Conservation (phyloP, 768 basidiomycete species). For the Rhizopogon salebrosus region DNA sequence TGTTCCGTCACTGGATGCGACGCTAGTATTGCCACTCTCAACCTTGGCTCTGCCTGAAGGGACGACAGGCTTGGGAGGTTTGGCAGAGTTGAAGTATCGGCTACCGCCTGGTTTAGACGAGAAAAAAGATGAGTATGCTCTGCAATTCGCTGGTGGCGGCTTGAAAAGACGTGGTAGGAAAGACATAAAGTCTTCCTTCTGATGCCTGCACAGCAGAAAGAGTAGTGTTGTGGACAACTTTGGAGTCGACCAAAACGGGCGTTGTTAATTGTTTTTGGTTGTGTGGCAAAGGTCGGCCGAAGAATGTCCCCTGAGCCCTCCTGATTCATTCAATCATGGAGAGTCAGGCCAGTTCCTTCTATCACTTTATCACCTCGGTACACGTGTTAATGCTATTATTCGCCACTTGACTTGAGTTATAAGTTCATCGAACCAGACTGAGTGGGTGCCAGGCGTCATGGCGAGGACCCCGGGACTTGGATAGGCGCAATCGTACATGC, state of each 20-base stretch:
- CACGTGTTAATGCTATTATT: too few relatives aligned
- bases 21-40: constrained; percentile 34
- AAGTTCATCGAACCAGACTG: too few relatives aligned
- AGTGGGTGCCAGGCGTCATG: constrained; percentile 1
- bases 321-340: too few relatives aligned
- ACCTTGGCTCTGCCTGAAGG: constrained; percentile 33
- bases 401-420: too few relatives aligned
- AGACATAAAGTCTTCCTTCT: constrained; percentile 37
- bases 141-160: constrained; percentile 40
- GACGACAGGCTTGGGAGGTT: constrained; percentile 48
- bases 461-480: too few relatives aligned
- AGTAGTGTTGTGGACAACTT: background rate
- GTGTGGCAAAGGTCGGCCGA: background rate
- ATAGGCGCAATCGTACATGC: too few relatives aligned
- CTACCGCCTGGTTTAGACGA: constrained; percentile 73
- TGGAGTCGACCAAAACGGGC: background rate
- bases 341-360: too few relatives aligned
- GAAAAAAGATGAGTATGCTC: constrained; percentile 75
- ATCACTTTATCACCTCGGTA: too few relatives aligned
- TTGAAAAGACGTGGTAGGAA: constrained; percentile 45
- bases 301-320: background rate
- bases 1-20: constrained; percentile 25
- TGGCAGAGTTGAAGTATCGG: constrained; percentile 70
- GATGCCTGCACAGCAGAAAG: background rate
- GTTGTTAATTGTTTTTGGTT: background rate